These are phyloP conservation scores for Podaxis pistillaris DNA, from an alignment of 768 basidiomycete species.

Conservation along the genomic window DNA sequence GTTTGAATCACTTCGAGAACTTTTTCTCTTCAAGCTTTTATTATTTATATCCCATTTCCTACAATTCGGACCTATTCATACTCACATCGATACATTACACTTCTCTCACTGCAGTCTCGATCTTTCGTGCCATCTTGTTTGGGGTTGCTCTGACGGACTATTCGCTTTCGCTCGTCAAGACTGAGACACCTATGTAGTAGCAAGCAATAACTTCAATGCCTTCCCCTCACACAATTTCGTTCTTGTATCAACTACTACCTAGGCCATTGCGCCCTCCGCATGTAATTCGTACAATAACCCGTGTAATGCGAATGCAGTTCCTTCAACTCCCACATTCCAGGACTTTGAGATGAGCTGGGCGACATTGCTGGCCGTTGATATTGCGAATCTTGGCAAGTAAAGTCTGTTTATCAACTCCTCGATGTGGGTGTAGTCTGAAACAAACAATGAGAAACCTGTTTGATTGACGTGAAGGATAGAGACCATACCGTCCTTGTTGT, in stretches of 20 bases:
- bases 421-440: slow-evolving; percentile 27
- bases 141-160: slow-evolving; percentile 1
- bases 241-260: slow-evolving; percentile 10
- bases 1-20: background rate
- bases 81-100: background rate
- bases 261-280: background rate
- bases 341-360: slow-evolving; percentile 40
- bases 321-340: slow-evolving; percentile 17
- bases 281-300: slow-evolving; percentile 11
- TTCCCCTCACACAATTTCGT: background rate
- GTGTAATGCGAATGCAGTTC: slow-evolving; percentile 6
- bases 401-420: slow-evolving; percentile 23
- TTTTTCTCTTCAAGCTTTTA: background rate
- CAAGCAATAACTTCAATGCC: background rate
- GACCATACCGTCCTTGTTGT: slow-evolving; percentile 39
- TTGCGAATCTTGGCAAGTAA: slow-evolving; percentile 67
- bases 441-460: background rate
- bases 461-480: background rate
- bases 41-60: too few species aligned
- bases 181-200: slow-evolving; percentile 3
- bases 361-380: slow-evolving; percentile 50
- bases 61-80: slow-evolving; percentile 1
- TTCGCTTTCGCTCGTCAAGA: slow-evolving; percentile 2
- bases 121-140: background rate
- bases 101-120: background rate